Base-by-base conservation (phyloP, 805 yeast genomes). In the Saccharomycopsis vini region DNA sequence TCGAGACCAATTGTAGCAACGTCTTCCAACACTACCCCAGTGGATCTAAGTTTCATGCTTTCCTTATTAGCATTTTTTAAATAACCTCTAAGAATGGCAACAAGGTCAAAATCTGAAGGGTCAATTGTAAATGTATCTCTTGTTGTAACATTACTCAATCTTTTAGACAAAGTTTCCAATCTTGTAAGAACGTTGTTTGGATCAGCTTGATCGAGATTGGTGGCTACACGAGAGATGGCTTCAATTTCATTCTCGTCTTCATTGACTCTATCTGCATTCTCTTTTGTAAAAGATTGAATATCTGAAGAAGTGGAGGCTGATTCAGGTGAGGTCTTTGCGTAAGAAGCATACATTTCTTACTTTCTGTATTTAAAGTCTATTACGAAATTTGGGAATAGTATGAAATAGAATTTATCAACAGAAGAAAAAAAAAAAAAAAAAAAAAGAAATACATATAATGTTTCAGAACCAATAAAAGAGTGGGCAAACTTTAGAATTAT, bases 1-100 rank as follows among this genome's bases (percentile, higher is more conserved):
- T 22, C 67, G 66, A 55, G 69, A 61, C 15, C 57, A 54, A 67
- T 60, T 44, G 72, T 68, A 6, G 72, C 67, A 12, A 70, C 50
- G 39, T 60, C 56, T 45, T 61, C 67, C 53, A 70, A 67, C 2
- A 71, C 72, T 39, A 70, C 64, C 40, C 67, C 68, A 45, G 70
- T 65, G 2, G 71, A 66, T 53, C 51, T 37, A 3, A 44, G 34
- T n/a, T 29, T 37, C 19, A 41, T 13, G 19, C 37, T 37, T 10
- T 24, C 26, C 13, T 34, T 21, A 21, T 45, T 37, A 23, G 48
- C 48, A 24, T 42, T 42, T 29, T 55, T 52, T 24, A 67, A 66
- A 55, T 69, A 62, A 15, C 57, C 54, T 23, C 59, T 52, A 42
- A 73, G 54, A 23, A 68, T 58, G 32, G 52, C 52, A 26, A 58